phyloP scores from a whole-genome alignment of 163 green algal species.

The Scenedesmus sp. region DNA sequence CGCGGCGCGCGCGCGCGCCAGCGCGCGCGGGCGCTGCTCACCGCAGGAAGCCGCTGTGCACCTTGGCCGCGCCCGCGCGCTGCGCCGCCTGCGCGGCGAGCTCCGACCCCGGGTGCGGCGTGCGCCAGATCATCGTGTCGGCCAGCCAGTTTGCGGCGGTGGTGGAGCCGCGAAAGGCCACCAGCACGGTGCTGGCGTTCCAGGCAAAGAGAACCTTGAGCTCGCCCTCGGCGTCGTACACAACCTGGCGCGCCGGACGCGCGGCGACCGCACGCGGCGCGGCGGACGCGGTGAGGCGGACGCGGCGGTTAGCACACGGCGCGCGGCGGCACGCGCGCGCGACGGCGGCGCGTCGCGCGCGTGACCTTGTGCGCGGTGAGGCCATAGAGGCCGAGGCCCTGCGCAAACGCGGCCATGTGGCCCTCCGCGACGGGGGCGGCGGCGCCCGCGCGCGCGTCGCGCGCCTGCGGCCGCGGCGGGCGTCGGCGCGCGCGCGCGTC shows the following conservation, averaged over 20 bases:
- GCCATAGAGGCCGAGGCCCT: slow-evolving; percentile 26
- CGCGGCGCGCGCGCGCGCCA: too few relatives aligned
- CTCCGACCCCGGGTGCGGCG: slow-evolving; percentile 18
- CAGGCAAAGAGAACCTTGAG: slow-evolving; percentile 45
- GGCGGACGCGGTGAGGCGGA: too few relatives aligned
- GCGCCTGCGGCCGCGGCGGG: background rate
- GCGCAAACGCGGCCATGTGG: slow-evolving; percentile 25
- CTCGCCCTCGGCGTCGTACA: slow-evolving; percentile 21
- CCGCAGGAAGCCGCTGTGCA: slow-evolving; percentile 32
- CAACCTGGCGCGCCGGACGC: too few relatives aligned
- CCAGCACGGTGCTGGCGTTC: slow-evolving; percentile 30
- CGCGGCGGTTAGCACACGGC: too few relatives aligned
- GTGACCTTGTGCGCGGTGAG: slow-evolving; percentile 38
- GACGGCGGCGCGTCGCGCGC: too few relatives aligned
- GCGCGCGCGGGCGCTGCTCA: too few relatives aligned
- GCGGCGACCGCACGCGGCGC: too few relatives aligned
- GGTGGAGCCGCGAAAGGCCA: slow-evolving; percentile 35
- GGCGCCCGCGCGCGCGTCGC: too few relatives aligned
- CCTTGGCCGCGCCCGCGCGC: background rate
- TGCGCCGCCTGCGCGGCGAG: slow-evolving; percentile 16
- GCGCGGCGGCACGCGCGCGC: background rate
- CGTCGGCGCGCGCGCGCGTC: background rate
- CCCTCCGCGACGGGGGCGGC: slow-evolving; percentile 9
- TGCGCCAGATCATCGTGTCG: slow-evolving; percentile 37
- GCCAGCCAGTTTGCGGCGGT: slow-evolving; percentile 37